A percentile compares a stretch with the other conserved stretches of the same genome.
Evolutionary conservation across 2,329 filamentous ascomycete species (phyloP).

Genomic region (Fusarium subtropicale): DNA sequence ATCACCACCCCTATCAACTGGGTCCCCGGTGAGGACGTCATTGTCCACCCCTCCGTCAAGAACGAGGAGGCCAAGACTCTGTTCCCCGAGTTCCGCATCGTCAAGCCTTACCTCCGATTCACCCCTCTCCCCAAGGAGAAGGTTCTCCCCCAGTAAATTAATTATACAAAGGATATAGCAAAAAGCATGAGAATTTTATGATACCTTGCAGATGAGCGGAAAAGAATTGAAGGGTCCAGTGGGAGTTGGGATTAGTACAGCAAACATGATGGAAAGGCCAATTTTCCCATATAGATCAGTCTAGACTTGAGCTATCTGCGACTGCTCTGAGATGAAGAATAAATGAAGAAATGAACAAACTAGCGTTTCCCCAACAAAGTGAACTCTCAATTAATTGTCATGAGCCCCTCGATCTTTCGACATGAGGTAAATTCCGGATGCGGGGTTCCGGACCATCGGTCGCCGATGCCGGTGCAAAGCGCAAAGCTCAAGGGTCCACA

Average conservation of each 20-base stretch:
- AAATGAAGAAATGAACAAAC: slow-evolving; percentile 44
- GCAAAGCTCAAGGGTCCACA: slow-evolving; percentile 10
- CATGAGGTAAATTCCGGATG: slow-evolving; percentile 16
- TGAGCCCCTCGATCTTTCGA: neutral
- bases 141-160: slow-evolving; percentile 37
- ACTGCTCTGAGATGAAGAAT: slow-evolving; percentile 39
- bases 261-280: slow-evolving; percentile 34
- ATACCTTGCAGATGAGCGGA: slow-evolving; percentile 43
- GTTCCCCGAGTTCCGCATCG: slow-evolving; percentile 79
- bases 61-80: slow-evolving; percentile 88
- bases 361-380: neutral
- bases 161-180: neutral
- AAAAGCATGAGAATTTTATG: slow-evolving; percentile 33
- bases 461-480: slow-evolving; percentile 29
- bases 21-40: slow-evolving; percentile 89
- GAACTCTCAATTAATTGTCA: neutral
- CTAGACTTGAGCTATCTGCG: slow-evolving; percentile 37
- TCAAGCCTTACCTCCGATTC: slow-evolving; percentile 81
- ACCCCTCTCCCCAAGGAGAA: slow-evolving; percentile 71
- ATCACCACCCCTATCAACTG: slow-evolving; percentile 93
- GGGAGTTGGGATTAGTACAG: slow-evolving; percentile 33
- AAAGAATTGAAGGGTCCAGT: neutral
- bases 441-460: slow-evolving; percentile 34
- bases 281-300: slow-evolving; percentile 4
- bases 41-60: slow-evolving; percentile 85